Base-by-base conservation (phyloP, 2,329 filamentous ascomycete genomes). In the Colletotrichum filicis region DNA sequence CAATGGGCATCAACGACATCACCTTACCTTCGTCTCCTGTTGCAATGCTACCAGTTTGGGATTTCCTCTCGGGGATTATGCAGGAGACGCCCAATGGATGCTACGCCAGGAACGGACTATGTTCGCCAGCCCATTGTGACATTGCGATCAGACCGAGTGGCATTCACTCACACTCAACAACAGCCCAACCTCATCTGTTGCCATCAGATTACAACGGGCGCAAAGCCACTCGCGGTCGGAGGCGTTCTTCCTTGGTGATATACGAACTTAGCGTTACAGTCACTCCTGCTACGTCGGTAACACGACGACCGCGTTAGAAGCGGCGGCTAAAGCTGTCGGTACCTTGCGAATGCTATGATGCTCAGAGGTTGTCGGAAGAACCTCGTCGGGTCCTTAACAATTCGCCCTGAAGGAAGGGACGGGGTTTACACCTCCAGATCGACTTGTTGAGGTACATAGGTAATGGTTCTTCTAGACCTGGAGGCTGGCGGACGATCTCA, bases 1-100 rank as follows among this genome's bases (percentile, higher is more conserved):
- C 69, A 68, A 68, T 28, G n/a, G 49, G 22, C 37, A 26, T 62
- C 64, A 14, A 58, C 37, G 49, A 63, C 64, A 71, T 68, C 58
- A 42, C 30, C n/a, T 49, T 49, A 12, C 37, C 46, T 42, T 53
- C 37, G 19, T 57, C 32, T 32, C n/a, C 28, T 22, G 9, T 68
- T 53, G 35, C 49, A 42, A 26, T 19, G n/a, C n/a, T 35, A 35
- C 64, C 37, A 24, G 55, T 26, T 46, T 19, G 35, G 16, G 65
- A 8, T 69, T 32, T 28, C 32, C 14, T 66, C 42, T 52, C 55
- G 59, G 71, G 42, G 26, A 57, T 52, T 57, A 56, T 65, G 32
- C 26, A 55, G 71, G 42, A 57, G 22, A 42, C 28, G 32, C 42
- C 53, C 28, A 37, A 28, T 53, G 42, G 49, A 58, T 66, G 22